Base-by-base conservation (phyloP, 176 grass and related monocot genomes). In the Elymus sibiricus region DNA sequence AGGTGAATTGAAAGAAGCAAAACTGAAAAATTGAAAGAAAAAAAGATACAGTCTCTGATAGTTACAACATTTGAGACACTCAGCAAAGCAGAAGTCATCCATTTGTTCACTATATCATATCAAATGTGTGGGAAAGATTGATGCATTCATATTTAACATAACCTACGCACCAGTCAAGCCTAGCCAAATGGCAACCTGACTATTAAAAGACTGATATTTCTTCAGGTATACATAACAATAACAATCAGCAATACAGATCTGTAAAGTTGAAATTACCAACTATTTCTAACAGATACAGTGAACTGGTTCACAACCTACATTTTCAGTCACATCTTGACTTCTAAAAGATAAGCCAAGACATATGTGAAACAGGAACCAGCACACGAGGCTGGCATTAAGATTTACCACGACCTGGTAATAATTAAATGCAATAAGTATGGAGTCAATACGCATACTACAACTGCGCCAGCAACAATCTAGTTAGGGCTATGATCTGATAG, bases 341-440 rank as follows among this genome's bases (percentile, higher is more conserved):
- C 90, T 93, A 95, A 95, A 95, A 97, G 89, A 97, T 97, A 90
- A 94, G 92, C 79, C 94, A 89, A 92, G 92, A 94, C 79, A 83
- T 80, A 89, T 89, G 55, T 93, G 79, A 78, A 91, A 91, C 61
- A 90, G 70, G 85, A 92, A 88, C 65, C 79, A 86, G 82, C 93
- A 80, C 88, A 46, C 59, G 83, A 89, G 75, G 87, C 88, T 83
- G 84, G 83, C 78, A 89, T 74, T 89, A 71, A 91, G 81, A 91
- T 82, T 82, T 86, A 88, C 84, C 84, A 93, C 53, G 51, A 86
- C 77, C 85, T 79, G 87, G 74, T 88, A 90, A 78, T 70, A 81
- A 92, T 92, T 88, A 92, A 89, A 77, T 78, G 84, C 84, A 83
- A 87, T 88, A 86, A 88, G 82, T 87, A 82, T 80, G 64, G 80